These are phyloP conservation scores for Colletotrichum somersetense DNA, from an alignment of 2,329 filamentous ascomycete species.

Conservation along the genomic window DNA sequence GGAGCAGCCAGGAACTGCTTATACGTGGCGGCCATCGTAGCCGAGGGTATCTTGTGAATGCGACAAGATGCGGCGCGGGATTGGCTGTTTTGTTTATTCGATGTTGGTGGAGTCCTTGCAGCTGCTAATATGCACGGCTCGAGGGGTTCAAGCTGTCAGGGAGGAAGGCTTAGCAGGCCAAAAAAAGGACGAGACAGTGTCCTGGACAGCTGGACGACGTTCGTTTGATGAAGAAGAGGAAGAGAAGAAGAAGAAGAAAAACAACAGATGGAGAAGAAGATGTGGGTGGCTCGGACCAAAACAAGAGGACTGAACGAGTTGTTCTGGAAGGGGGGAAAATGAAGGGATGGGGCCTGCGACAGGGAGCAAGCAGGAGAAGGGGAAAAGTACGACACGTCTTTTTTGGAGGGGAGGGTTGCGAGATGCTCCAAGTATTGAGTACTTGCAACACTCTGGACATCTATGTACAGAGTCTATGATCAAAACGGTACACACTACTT, in stretches of 20 bases:
- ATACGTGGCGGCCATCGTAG: slow-evolving; percentile 66
- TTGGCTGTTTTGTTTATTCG: slow-evolving; percentile 22
- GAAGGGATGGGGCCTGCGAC: slow-evolving; percentile 41
- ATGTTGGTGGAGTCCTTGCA: slow-evolving; percentile 20
- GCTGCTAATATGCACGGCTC: slow-evolving; percentile 27
- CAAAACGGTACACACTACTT: slow-evolving; percentile 6
- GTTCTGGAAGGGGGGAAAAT: slow-evolving; percentile 42
- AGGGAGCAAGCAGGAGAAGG: slow-evolving; percentile 35
- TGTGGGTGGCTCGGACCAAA: slow-evolving; percentile 42
- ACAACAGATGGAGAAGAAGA: slow-evolving; percentile 34
- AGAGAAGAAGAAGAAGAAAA: slow-evolving; percentile 31
- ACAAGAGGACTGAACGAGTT: slow-evolving; percentile 37
- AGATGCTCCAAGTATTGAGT: not conserved
- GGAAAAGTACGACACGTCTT: slow-evolving; percentile 38
- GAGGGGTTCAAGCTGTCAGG: slow-evolving; percentile 34
- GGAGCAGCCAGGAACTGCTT: slow-evolving; percentile 79
- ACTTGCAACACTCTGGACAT: not conserved
- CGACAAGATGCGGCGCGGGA: slow-evolving; percentile 33
- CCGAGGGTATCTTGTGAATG: slow-evolving; percentile 23
- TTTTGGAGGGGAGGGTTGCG: slow-evolving; percentile 26
- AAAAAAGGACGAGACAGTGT: slow-evolving; percentile 21
- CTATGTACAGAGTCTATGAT: not conserved
- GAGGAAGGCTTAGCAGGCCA: slow-evolving; percentile 31
- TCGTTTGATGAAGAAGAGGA: slow-evolving; percentile 19
- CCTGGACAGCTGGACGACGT: slow-evolving; percentile 18